Percentiles rank a stretch among this genome's conserved stretches.
Evolutionary conservation across 208 protist genomes (phyloP).

Genomic region (Crithidia bombi): DNA sequence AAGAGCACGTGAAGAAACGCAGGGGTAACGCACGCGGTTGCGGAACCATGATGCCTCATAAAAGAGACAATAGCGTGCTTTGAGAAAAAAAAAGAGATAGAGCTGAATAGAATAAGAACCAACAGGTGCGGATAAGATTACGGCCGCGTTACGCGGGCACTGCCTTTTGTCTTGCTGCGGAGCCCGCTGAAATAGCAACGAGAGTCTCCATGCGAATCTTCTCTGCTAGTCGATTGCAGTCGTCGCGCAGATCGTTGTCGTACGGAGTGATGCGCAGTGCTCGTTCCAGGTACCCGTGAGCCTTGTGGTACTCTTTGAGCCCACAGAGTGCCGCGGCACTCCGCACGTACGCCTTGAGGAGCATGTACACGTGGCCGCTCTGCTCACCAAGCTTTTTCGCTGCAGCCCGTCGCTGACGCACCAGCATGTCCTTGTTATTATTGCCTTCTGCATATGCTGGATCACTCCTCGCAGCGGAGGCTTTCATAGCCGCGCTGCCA

Average conservation of each 20-base stretch:
- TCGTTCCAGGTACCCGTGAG: constrained; percentile 73
- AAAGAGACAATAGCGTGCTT: no score
- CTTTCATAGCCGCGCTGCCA: neutral
- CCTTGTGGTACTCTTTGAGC: constrained; percentile 76
- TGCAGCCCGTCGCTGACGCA: constrained; percentile 58
- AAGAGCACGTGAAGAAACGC: no score
- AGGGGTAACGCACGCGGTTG: no score
- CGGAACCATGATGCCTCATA: no score
- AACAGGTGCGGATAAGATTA: neutral
- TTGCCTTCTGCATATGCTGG: neutral
- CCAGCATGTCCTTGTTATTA: constrained; percentile 33
- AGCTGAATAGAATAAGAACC: neutral
- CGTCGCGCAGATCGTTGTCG: constrained; percentile 90
- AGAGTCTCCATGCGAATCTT: constrained; percentile 91
- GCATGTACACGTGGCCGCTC: constrained; percentile 89
- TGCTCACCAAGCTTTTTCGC: constrained; percentile 66
- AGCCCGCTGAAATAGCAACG: constrained; percentile 63
- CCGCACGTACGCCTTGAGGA: constrained; percentile 92
- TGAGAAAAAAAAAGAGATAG: no score
- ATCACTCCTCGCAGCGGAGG: neutral
- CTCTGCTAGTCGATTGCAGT: constrained; percentile 85
- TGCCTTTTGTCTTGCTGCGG: neutral
- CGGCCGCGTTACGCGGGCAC: neutral
- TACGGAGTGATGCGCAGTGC: constrained; percentile 92
- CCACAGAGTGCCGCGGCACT: constrained; percentile 83